These are phyloP conservation scores for Psilocybe cubensis DNA, from an alignment of 768 basidiomycete genomes.

Conservation along the genomic window DNA sequence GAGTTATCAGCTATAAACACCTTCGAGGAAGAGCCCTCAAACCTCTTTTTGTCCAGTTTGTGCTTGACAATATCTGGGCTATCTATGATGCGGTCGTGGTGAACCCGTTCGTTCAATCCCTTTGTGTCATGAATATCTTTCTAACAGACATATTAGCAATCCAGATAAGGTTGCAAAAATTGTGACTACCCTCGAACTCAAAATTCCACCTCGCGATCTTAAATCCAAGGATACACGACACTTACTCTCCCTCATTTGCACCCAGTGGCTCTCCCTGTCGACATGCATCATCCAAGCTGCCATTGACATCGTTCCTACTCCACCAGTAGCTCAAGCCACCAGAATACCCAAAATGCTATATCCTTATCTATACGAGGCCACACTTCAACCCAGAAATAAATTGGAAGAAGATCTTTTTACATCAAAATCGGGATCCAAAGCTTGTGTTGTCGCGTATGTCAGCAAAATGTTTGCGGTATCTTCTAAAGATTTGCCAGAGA, in stretches of 20 bases:
- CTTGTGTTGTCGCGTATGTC: conserved; percentile 82
- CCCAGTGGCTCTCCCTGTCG: conserved; percentile 95
- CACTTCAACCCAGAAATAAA: conserved; percentile 68
- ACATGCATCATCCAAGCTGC: conserved; percentile 90
- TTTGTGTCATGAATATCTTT: conserved; percentile 12
- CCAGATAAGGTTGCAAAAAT: conserved; percentile 90
- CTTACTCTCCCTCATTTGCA: conserved; percentile 84
- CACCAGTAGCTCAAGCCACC: conserved; percentile 75
- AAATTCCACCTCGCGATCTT: conserved; percentile 86
- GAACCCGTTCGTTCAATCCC: conserved; percentile 77
- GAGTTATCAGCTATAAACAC: conserved; percentile 89
- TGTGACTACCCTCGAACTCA: conserved; percentile 77
- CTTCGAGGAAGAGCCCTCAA: conserved; percentile 86
- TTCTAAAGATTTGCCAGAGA: conserved; percentile 81
- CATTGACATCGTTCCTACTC: conserved; percentile 94
- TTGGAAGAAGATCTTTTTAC: conserved; percentile 84
- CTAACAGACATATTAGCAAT: conserved; percentile 57
- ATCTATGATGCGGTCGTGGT: conserved; percentile 90
- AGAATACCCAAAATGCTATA: conserved; percentile 93
- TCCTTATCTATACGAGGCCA: conserved; percentile 69
- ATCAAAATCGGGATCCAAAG: conserved; percentile 60
- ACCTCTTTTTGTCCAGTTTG: conserved; percentile 96
- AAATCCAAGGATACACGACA: conserved; percentile 89
- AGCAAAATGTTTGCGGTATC: conserved; percentile 98
- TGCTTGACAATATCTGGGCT: conserved; percentile 96